phyloP scores from a whole-genome alignment of 305 asterid genomes.

The Striga hermonthica region DNA sequence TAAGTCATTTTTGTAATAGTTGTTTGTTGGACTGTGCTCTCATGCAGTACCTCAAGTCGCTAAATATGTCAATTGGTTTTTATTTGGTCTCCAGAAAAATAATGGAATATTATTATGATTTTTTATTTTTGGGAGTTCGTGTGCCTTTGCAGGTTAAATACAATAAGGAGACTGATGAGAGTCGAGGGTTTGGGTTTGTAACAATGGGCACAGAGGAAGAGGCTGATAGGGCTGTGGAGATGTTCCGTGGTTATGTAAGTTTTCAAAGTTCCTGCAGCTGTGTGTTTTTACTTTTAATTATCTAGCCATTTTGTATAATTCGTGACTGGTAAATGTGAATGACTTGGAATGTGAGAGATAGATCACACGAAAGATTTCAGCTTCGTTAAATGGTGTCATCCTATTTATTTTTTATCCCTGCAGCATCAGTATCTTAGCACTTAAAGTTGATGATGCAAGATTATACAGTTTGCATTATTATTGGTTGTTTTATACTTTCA shows the following conservation, averaged over 20 bases:
- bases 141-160: conserved; percentile 63
- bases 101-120: too few relatives aligned
- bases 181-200: conserved; percentile 95
- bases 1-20: too few relatives aligned
- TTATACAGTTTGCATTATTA: not conserved
- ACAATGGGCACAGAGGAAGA: conserved; percentile 87
- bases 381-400: not conserved
- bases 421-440: not conserved
- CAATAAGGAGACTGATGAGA: conserved; percentile 65
- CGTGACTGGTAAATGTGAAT: not conserved
- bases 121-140: not conserved
- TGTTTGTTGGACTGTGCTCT: too few relatives aligned
- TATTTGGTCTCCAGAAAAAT: too few relatives aligned
- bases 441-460: not conserved
- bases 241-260: conserved; percentile 74
- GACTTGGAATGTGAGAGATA: not conserved
- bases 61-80: too few relatives aligned
- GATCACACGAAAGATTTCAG: not conserved
- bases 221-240: conserved; percentile 78
- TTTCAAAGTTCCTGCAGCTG: not conserved
- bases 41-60: too few relatives aligned
- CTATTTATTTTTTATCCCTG: not conserved
- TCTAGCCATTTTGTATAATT: not conserved
- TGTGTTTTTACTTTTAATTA: not conserved
- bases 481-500: not conserved